A percentile compares a stretch with the other conserved stretches of the same genome.
Evolutionary conservation across 352 stramenopile genomes (phyloP).

Genomic region (Elongisporangium anandrum): DNA sequence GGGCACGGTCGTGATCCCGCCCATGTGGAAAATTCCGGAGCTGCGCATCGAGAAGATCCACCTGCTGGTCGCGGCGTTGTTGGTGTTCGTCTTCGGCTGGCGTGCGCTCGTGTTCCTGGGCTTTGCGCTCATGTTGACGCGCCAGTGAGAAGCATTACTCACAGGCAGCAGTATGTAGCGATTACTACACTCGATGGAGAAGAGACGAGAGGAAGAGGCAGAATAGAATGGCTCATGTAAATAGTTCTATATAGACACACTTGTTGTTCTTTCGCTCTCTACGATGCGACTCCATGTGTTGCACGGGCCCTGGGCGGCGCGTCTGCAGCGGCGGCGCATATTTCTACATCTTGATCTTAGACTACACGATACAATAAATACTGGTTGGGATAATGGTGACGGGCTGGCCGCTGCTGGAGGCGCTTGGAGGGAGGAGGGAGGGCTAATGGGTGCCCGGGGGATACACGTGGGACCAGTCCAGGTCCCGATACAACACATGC

Average conservation of each 20-base stretch:
- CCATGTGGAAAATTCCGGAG: slow-evolving; percentile 14
- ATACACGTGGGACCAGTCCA: neutral
- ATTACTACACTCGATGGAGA: too few relatives aligned
- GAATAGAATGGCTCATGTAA: neutral
- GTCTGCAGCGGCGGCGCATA: neutral
- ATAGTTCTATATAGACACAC: neutral
- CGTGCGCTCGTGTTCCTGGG: slow-evolving; percentile 64
- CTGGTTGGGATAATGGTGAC: neutral
- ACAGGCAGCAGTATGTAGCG: slow-evolving; percentile 4
- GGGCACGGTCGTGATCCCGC: slow-evolving; percentile 54
- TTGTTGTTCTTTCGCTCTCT: too few relatives aligned
- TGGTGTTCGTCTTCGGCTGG: slow-evolving; percentile 65
- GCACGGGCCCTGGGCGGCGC: neutral
- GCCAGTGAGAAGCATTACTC: neutral
- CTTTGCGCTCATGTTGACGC: slow-evolving; percentile 60
- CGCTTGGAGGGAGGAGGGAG: neutral
- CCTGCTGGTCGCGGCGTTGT: slow-evolving; percentile 45
- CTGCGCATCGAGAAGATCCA: slow-evolving; percentile 51
- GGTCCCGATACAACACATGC: slow-evolving; percentile 4
- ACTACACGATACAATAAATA: neutral
- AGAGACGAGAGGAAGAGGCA: neutral
- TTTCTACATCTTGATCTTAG: neutral
- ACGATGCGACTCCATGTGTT: neutral
- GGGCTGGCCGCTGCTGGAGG: neutral
- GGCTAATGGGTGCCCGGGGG: neutral